Evolutionary conservation across 805 yeast genomes (phyloP).

Genomic region (Ogataea neopini): DNA sequence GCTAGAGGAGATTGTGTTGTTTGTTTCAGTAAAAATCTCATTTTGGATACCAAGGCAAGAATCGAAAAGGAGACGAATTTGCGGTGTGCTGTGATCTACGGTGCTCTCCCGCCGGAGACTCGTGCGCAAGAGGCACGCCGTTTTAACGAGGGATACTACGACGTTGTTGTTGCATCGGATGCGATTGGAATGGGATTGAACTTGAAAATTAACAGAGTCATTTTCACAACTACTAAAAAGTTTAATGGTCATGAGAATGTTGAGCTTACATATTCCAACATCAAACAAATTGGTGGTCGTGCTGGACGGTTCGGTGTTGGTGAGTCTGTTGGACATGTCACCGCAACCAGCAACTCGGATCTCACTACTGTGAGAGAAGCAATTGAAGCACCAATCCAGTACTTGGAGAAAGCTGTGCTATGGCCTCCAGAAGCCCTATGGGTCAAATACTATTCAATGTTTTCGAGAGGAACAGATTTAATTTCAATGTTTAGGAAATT

Average conservation of each 20-base stretch:
- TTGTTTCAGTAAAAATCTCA: slow-evolving; percentile 75
- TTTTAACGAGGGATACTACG: slow-evolving; percentile 78
- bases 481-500: slow-evolving; percentile 50
- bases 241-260: slow-evolving; percentile 61
- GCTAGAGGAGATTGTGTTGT: slow-evolving; percentile 85
- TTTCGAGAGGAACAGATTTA: slow-evolving; percentile 51
- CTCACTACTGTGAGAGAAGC: slow-evolving; percentile 46
- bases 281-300: slow-evolving; percentile 93
- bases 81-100: slow-evolving; percentile 88
- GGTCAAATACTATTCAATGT: slow-evolving; percentile 61
- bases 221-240: slow-evolving; percentile 69
- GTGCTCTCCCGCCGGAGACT: slow-evolving; percentile 94
- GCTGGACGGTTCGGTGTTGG: slow-evolving; percentile 75
- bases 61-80: slow-evolving; percentile 64
- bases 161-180: slow-evolving; percentile 90
- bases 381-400: slow-evolving; percentile 52
- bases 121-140: slow-evolving; percentile 78
- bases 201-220: slow-evolving; percentile 74
- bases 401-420: slow-evolving; percentile 61
- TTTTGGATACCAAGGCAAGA: slow-evolving; percentile 64
- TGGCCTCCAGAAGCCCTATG: slow-evolving; percentile 82
- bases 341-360: slow-evolving; percentile 49
- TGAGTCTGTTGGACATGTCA: slow-evolving; percentile 48
- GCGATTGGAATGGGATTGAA: slow-evolving; percentile 98
- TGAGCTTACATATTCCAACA: slow-evolving; percentile 59